Evolutionary conservation across 495 filamentous ascomycete genomes (phyloP).

Genomic region (Choiromyces venosus): DNA sequence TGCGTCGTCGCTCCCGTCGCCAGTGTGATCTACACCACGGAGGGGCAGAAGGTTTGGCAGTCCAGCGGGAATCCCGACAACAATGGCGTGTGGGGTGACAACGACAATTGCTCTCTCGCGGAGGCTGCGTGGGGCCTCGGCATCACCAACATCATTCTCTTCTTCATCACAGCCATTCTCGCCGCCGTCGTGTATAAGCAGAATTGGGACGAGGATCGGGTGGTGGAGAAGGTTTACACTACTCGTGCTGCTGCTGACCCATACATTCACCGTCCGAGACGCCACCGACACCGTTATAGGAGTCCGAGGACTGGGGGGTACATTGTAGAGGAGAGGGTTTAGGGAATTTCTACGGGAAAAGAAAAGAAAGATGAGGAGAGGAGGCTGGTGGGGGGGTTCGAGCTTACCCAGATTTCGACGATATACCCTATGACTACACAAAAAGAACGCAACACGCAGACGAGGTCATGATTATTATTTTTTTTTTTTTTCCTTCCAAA

Average conservation of each 20-base stretch:
- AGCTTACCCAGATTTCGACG: not conserved
- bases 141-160: conserved; percentile 37
- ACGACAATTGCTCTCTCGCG: conserved; percentile 29
- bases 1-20: conserved; percentile 7
- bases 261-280: conserved; percentile 7
- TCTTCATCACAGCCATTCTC: conserved; percentile 38
- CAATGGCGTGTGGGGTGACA: conserved; percentile 15
- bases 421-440: not conserved
- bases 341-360: not conserved
- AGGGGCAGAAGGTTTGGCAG: conserved; percentile 1
- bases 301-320: conserved; percentile 20
- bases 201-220: conserved; percentile 25
- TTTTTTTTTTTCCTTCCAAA: too few relatives aligned
- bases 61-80: not conserved
- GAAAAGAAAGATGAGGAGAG: not conserved
- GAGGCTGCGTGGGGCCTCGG: conserved; percentile 39
- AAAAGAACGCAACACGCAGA: not conserved
- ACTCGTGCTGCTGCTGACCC: not conserved
- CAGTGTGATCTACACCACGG: conserved; percentile 8
- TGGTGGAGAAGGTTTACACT: conserved; percentile 24
- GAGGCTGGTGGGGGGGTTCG: not conserved
- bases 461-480: not conserved
- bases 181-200: conserved; percentile 18
- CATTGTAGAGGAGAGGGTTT: conserved; percentile 24
- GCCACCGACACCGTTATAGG: conserved; percentile 21